Conservation (phyloP, 2,329 filamentous ascomycete species). For the Aspergillus persii region DNA sequence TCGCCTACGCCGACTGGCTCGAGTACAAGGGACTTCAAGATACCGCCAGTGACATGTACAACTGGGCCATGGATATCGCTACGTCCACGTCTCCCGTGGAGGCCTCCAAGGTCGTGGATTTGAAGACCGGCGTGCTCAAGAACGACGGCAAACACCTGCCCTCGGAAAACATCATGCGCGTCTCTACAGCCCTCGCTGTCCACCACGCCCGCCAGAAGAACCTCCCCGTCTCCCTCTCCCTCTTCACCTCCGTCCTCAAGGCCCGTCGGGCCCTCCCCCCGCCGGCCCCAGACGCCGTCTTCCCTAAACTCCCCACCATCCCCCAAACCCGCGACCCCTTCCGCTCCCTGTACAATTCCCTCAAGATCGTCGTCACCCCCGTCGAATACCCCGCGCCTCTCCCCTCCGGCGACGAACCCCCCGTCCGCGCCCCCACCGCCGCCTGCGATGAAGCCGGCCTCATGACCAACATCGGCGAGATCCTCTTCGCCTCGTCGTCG, state of each 20-base stretch:
- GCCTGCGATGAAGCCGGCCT: slow-evolving; percentile 82
- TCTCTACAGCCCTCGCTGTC: slow-evolving; percentile 73
- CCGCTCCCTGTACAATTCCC: slow-evolving; percentile 34
- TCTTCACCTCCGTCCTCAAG: slow-evolving; percentile 80
- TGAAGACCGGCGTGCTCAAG: slow-evolving; percentile 62
- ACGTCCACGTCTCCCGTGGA: slow-evolving; percentile 52
- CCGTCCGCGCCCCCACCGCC: slow-evolving; percentile 63
- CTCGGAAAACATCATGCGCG: slow-evolving; percentile 71
- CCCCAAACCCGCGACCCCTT: slow-evolving; percentile 28
- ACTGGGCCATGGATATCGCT: slow-evolving; percentile 74
- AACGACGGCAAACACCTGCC: slow-evolving; percentile 54
- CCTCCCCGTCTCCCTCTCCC: slow-evolving; percentile 69
- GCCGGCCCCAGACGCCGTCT: slow-evolving; percentile 26
- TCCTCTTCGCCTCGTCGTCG: slow-evolving; percentile 71
- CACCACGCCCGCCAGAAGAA: slow-evolving; percentile 72
- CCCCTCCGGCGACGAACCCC: slow-evolving; percentile 65
- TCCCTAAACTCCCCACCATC: slow-evolving; percentile 24
- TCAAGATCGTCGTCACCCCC: slow-evolving; percentile 51
- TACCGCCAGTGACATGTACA: slow-evolving; percentile 69
- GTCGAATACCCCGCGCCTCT: slow-evolving; percentile 67
- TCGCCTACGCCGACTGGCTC: slow-evolving; percentile 82
- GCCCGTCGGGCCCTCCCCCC: slow-evolving; percentile 64
- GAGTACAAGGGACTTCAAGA: slow-evolving; percentile 69
- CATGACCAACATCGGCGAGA: slow-evolving; percentile 90
- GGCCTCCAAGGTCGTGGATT: slow-evolving; percentile 54